Conservation (phyloP, 169 alveolate species). For the Plasmodium chabaudi region DNA sequence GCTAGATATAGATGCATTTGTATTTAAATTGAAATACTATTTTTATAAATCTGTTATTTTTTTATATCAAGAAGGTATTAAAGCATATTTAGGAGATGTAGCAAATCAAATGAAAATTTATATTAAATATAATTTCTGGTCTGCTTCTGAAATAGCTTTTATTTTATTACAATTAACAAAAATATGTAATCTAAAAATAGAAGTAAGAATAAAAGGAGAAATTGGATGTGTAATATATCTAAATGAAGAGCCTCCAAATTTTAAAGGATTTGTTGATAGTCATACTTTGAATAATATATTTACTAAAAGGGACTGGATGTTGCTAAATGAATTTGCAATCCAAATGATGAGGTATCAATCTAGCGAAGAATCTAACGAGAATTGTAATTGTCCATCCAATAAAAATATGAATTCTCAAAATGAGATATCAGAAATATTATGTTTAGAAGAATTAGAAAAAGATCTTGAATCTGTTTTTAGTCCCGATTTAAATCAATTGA, state of each 20-base stretch:
- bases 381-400: neutral
- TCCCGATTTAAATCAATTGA: too few species aligned
- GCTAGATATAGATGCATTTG: constrained; percentile 74
- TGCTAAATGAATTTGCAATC: constrained; percentile 81
- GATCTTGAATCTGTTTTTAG: too few species aligned
- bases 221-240: constrained; percentile 87
- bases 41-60: constrained; percentile 82
- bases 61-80: constrained; percentile 85
- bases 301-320: constrained; percentile 82
- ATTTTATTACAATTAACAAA: constrained; percentile 81
- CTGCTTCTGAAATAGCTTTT: constrained; percentile 86
- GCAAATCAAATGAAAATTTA: constrained; percentile 88
- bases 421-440: too few species aligned
- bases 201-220: constrained; percentile 85
- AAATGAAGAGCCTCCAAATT: constrained; percentile 76
- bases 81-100: constrained; percentile 86
- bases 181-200: constrained; percentile 79
- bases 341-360: constrained; percentile 77
- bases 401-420: neutral
- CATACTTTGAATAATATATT: constrained; percentile 81
- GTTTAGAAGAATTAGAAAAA: too few species aligned
- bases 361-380: neutral
- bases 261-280: constrained; percentile 84
- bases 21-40: constrained; percentile 77
- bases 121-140: constrained; percentile 85